A percentile compares a stretch with the other conserved stretches of the same genome.
phyloP scores from a whole-genome alignment of 805 yeast genomes.

The Metschnikowia rubicola region DNA sequence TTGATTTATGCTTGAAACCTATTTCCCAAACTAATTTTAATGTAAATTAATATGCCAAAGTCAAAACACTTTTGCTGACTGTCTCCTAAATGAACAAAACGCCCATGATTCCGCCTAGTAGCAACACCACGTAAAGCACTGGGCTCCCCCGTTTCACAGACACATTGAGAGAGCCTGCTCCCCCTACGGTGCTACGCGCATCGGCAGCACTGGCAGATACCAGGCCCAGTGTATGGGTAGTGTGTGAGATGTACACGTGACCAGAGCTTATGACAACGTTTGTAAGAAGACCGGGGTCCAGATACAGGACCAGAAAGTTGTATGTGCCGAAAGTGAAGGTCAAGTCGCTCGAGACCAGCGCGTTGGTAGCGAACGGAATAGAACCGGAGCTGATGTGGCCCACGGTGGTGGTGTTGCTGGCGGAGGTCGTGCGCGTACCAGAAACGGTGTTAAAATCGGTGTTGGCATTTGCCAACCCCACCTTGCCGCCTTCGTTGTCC shows the following conservation, averaged over 20 bases:
- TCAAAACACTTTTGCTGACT: no score
- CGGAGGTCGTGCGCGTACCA: slow-evolving; percentile 2
- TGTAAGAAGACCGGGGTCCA: slow-evolving; percentile 27
- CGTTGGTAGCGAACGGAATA: slow-evolving; percentile 48
- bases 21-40: background rate
- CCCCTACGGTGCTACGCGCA: slow-evolving; percentile 10
- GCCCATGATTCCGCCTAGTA: slow-evolving; percentile 10
- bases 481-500: slow-evolving; percentile 51
- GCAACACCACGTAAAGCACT: slow-evolving; percentile 1
- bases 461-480: slow-evolving; percentile 57
- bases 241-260: slow-evolving; percentile 25
- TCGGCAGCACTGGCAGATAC: slow-evolving; percentile 20
- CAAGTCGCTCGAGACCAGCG: background rate
- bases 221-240: background rate
- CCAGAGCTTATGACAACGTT: slow-evolving; percentile 26
- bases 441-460: slow-evolving; percentile 5
- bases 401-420: slow-evolving; percentile 16
- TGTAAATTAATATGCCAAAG: background rate
- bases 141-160: background rate
- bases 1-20: no score
- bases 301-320: slow-evolving; percentile 6
- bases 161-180: slow-evolving; percentile 6
- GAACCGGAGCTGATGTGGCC: slow-evolving; percentile 35
- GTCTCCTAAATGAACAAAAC: background rate
- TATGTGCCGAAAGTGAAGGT: slow-evolving; percentile 13